Conservation (phyloP, 495 filamentous ascomycete species). For the Aspergillus homomorphus region DNA sequence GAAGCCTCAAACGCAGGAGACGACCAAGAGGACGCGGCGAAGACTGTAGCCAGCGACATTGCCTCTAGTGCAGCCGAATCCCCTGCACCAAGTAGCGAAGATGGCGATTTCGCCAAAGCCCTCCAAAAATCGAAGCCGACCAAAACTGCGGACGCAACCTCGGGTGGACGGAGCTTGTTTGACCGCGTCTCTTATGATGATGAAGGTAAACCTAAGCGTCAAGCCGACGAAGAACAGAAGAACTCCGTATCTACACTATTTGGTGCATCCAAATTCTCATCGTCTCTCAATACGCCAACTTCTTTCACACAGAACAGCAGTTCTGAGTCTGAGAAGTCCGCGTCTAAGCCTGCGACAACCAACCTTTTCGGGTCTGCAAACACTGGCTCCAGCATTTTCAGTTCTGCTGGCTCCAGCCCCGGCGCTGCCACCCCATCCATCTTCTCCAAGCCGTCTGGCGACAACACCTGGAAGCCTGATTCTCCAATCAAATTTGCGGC, state of each 20-base stretch:
- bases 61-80: slow-evolving; percentile 17
- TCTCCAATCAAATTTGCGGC: slow-evolving; percentile 50
- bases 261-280: slow-evolving; percentile 22
- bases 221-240: slow-evolving; percentile 27
- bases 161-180: slow-evolving; percentile 52
- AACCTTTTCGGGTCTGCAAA: slow-evolving; percentile 28
- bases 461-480: slow-evolving; percentile 53
- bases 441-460: slow-evolving; percentile 24
- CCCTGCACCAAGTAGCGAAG: slow-evolving; percentile 24
- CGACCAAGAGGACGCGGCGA: slow-evolving; percentile 23
- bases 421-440: slow-evolving; percentile 22
- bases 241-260: slow-evolving; percentile 21
- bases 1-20: slow-evolving; percentile 26
- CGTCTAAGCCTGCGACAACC: slow-evolving; percentile 17
- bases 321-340: slow-evolving; percentile 17
- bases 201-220: slow-evolving; percentile 49
- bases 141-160: background rate
- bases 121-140: slow-evolving; percentile 22
- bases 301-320: slow-evolving; percentile 20
- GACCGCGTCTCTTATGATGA: slow-evolving; percentile 51
- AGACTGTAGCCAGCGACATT: slow-evolving; percentile 17
- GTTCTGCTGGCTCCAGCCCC: slow-evolving; percentile 19
- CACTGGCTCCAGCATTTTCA: slow-evolving; percentile 16
- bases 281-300: slow-evolving; percentile 29
- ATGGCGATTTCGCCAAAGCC: slow-evolving; percentile 31